phyloP scores from a whole-genome alignment of 2,329 filamentous ascomycete genomes.

The Aspergillus sojae region DNA sequence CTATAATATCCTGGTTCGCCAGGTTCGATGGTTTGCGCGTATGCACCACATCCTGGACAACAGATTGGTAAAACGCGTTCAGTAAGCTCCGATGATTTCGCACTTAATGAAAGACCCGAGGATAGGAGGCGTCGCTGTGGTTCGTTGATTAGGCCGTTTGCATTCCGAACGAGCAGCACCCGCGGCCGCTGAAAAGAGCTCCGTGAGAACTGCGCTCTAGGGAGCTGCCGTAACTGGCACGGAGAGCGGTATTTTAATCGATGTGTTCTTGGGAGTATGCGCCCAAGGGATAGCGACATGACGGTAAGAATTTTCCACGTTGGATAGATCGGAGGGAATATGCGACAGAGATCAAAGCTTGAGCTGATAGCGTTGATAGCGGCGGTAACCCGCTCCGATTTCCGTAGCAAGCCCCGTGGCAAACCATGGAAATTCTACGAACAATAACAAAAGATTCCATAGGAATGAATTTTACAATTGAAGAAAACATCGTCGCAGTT shows the following conservation, averaged over 20 bases:
- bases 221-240: constrained; percentile 1
- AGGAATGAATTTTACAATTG: not conserved
- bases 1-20: constrained; percentile 62
- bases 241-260: constrained; percentile 8
- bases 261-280: constrained; percentile 23
- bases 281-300: constrained; percentile 34
- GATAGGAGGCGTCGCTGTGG: constrained; percentile 24
- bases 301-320: constrained; percentile 12
- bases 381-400: constrained; percentile 18
- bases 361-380: constrained; percentile 24
- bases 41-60: constrained; percentile 67
- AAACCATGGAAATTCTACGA: constrained; percentile 6
- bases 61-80: constrained; percentile 48
- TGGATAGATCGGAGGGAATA: not conserved
- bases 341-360: constrained; percentile 11
- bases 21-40: constrained; percentile 58
- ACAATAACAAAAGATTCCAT: not conserved
- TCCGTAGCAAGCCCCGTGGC: constrained; percentile 24
- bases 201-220: constrained; percentile 6
- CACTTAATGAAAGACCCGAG: constrained; percentile 13
- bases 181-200: constrained; percentile 10
- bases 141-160: not conserved
- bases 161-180: constrained; percentile 2
- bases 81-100: constrained; percentile 17
- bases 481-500: not conserved